phyloP scores from a whole-genome alignment of 2,329 filamentous ascomycete species.

The Pseudogymnoascus sp. region DNA sequence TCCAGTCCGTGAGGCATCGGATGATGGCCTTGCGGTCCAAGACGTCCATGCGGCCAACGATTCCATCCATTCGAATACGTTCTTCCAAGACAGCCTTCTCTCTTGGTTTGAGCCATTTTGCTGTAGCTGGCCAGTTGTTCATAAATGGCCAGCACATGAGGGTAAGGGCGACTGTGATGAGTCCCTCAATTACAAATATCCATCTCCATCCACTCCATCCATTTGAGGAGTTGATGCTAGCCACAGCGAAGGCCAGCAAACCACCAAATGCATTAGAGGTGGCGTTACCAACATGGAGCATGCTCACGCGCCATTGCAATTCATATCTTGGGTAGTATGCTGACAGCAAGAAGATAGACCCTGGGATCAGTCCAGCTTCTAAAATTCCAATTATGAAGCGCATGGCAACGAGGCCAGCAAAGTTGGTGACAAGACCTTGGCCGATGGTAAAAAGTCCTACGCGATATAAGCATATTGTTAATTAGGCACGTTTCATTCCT shows the following conservation, averaged over 20 bases:
- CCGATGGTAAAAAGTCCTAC: neutral
- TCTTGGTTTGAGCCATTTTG: slow-evolving; percentile 35
- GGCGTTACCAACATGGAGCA: slow-evolving; percentile 28
- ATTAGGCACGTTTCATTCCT: neutral
- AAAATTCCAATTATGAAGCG: slow-evolving; percentile 30
- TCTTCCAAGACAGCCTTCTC: slow-evolving; percentile 32
- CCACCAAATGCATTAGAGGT: slow-evolving; percentile 4
- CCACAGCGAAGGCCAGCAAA: slow-evolving; percentile 20
- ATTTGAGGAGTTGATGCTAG: slow-evolving; percentile 19
- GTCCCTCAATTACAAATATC: slow-evolving; percentile 31
- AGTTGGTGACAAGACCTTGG: slow-evolving; percentile 16
- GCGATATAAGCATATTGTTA: neutral
- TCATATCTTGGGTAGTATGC: slow-evolving; percentile 31
- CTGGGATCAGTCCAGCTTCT: slow-evolving; percentile 29
- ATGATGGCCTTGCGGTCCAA: slow-evolving; percentile 12
- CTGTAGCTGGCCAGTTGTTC: slow-evolving; percentile 37
- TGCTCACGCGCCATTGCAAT: slow-evolving; percentile 28
- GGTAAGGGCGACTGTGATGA: slow-evolving; percentile 18
- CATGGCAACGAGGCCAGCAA: slow-evolving; percentile 29
- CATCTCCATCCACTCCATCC: slow-evolving; percentile 22
- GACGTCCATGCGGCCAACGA: slow-evolving; percentile 14
- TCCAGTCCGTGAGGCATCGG: slow-evolving; percentile 29
- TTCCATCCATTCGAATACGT: slow-evolving; percentile 26
- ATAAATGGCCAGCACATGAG: slow-evolving; percentile 35
- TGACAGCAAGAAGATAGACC: slow-evolving; percentile 29